Evolutionary conservation across 2,329 filamentous ascomycete species (phyloP).

Genomic region (Stemphylium beticola): DNA sequence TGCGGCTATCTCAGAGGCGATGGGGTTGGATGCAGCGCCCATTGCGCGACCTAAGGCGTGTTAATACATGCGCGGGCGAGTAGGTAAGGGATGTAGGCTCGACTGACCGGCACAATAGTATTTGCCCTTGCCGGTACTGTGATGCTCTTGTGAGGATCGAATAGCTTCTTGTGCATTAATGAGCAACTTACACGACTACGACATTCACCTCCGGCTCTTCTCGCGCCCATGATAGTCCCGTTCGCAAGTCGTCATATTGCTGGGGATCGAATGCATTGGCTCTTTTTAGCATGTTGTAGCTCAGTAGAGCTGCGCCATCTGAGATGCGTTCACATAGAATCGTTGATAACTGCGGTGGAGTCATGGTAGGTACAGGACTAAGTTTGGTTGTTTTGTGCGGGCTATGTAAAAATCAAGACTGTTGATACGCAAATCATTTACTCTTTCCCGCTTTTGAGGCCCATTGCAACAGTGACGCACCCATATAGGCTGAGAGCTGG

Average conservation of each 20-base stretch:
- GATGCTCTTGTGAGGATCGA: not conserved
- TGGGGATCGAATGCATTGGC: not conserved
- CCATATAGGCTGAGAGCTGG: not conserved
- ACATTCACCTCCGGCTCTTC: not conserved
- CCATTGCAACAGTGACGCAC: not conserved
- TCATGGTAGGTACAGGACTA: not conserved
- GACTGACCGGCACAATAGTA: not conserved
- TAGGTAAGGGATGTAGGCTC: not conserved
- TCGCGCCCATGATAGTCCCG: not conserved
- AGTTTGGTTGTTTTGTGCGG: not conserved
- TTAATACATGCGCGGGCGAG: too few species aligned
- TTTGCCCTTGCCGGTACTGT: not conserved
- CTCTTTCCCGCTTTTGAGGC: not conserved
- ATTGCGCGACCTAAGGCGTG: too few species aligned
- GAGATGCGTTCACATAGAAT: not conserved
- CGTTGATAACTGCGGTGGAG: too few species aligned
- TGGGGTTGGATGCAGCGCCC: too few species aligned
- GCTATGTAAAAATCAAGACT: not conserved
- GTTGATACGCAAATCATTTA: too few species aligned
- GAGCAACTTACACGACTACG: not conserved
- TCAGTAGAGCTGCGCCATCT: not conserved
- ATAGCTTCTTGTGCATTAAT: not conserved
- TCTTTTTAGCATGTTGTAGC: not conserved
- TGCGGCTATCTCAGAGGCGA: too few species aligned
- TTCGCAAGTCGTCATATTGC: not conserved